Conservation (phyloP, 176 grass and related monocot species). For the Musa schizocarpa region DNA sequence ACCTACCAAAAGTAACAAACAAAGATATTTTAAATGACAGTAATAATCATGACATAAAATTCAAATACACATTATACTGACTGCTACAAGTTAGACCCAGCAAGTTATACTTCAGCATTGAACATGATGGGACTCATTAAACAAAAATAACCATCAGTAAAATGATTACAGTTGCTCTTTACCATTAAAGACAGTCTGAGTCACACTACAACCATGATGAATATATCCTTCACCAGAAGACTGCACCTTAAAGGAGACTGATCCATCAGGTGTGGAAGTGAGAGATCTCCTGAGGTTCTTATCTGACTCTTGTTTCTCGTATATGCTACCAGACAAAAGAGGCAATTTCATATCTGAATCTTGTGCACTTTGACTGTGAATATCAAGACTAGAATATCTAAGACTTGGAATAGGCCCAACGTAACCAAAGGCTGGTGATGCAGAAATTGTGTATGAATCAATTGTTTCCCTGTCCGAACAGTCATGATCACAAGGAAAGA, state of each 20-base stretch:
- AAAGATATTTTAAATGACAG: constrained; percentile 1
- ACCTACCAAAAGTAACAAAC: constrained; percentile 26
- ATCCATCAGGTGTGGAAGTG: constrained; percentile 37
- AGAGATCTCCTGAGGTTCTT: constrained; percentile 39
- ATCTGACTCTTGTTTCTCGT: constrained; percentile 31
- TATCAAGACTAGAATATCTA: constrained; percentile 45
- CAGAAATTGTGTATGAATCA: constrained; percentile 79
- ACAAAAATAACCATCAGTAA: too few species aligned
- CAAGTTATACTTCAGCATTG: background rate
- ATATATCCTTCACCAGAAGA: constrained; percentile 52
- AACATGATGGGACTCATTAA: too few species aligned
- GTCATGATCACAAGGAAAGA: background rate
- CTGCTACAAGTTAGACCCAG: background rate
- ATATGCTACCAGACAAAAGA: constrained; percentile 43
- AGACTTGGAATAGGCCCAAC: constrained; percentile 47
- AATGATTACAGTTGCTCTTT: constrained; percentile 7
- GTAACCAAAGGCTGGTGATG: constrained; percentile 69
- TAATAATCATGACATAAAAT: background rate
- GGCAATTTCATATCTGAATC: constrained; percentile 58
- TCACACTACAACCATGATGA: constrained; percentile 65
- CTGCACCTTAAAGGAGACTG: constrained; percentile 41
- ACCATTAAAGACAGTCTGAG: constrained; percentile 97
- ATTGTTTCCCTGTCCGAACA: constrained; percentile 60
- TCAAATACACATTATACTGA: background rate
- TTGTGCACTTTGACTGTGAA: constrained; percentile 29